Conservation (phyloP, 257 asterid species). For the Coffea canephora region DNA sequence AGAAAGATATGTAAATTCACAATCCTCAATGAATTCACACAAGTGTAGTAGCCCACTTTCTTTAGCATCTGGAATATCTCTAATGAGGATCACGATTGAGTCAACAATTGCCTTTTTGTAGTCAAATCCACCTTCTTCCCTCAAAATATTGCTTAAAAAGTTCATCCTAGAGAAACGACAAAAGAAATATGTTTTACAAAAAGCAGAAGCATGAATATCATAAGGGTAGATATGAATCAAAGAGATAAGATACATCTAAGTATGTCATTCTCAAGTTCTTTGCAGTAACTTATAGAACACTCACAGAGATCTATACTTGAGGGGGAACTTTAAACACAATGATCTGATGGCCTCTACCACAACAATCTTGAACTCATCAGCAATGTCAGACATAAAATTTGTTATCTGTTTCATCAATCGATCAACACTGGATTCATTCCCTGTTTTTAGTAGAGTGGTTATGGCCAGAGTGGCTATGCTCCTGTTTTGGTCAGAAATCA, state of each 20-base stretch:
- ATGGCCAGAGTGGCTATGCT: conserved; percentile 94
- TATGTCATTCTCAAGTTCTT: conserved; percentile 7
- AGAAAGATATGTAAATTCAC: conserved; percentile 96
- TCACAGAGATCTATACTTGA: conserved; percentile 90
- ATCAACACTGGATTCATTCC: conserved; percentile 91
- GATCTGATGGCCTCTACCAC: conserved; percentile 96
- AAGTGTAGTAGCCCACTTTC: conserved; percentile 89
- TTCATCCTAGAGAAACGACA: conserved; percentile 59
- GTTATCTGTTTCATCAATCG: conserved; percentile 96
- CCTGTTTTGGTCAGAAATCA: conserved; percentile 92
- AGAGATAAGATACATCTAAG: neutral
- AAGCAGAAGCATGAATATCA: neutral
- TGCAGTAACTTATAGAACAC: conserved; percentile 30
- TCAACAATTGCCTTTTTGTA: conserved; percentile 94
- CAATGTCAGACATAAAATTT: conserved; percentile 93
- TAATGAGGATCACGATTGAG: conserved; percentile 87
- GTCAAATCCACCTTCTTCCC: conserved; percentile 98
- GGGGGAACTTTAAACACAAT: conserved; percentile 89
- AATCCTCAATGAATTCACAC: conserved; percentile 96
- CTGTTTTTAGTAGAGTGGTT: conserved; percentile 90
- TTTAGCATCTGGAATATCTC: conserved; percentile 97
- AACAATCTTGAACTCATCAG: conserved; percentile 95
- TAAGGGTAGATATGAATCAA: neutral
- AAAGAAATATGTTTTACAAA: neutral
- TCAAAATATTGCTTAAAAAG: conserved; percentile 88